These are phyloP conservation scores for Podospora appendiculata DNA, from an alignment of 495 filamentous ascomycete species.

Conservation along the genomic window DNA sequence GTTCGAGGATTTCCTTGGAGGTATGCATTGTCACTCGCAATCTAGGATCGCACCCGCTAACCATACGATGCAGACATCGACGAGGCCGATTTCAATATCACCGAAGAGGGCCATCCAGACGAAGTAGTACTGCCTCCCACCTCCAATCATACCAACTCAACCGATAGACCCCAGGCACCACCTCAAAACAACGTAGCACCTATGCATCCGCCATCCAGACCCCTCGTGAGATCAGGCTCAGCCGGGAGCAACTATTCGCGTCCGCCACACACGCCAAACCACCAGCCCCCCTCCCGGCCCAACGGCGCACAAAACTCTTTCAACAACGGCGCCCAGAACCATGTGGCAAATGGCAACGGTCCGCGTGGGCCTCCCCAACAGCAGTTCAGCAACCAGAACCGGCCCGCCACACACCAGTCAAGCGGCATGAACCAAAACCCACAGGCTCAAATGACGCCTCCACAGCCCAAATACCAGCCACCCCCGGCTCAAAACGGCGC, in stretches of 20 bases:
- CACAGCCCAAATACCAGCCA: conserved; percentile 6
- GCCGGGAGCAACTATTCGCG: conserved; percentile 17
- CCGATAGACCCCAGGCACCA: neutral
- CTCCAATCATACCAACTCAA: conserved; percentile 5
- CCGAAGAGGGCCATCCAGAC: conserved; percentile 54
- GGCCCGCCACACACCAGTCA: conserved; percentile 4
- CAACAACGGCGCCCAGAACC: neutral
- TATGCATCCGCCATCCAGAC: conserved; percentile 30
- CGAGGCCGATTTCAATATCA: conserved; percentile 62
- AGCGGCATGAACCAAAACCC: conserved; percentile 17
- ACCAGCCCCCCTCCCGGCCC: conserved; percentile 15
- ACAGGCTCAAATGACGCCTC: conserved; percentile 27
- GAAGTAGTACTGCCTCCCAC: conserved; percentile 41
- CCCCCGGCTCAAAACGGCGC: conserved; percentile 13
- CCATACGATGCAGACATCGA: conserved; percentile 47
- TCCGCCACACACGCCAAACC: conserved; percentile 31
- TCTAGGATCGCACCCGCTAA: conserved; percentile 2
- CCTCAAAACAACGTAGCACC: conserved; percentile 5
- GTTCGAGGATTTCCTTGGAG: conserved; percentile 64
- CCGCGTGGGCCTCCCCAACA: conserved; percentile 12
- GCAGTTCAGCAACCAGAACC: conserved; percentile 20
- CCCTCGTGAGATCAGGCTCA: conserved; percentile 16
- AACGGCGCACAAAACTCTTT: conserved; percentile 10
- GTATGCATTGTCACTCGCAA: conserved; percentile 31
- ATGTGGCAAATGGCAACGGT: neutral